phyloP scores from a whole-genome alignment of 2,329 filamentous ascomycete species.

The Colletotrichum salicis region DNA sequence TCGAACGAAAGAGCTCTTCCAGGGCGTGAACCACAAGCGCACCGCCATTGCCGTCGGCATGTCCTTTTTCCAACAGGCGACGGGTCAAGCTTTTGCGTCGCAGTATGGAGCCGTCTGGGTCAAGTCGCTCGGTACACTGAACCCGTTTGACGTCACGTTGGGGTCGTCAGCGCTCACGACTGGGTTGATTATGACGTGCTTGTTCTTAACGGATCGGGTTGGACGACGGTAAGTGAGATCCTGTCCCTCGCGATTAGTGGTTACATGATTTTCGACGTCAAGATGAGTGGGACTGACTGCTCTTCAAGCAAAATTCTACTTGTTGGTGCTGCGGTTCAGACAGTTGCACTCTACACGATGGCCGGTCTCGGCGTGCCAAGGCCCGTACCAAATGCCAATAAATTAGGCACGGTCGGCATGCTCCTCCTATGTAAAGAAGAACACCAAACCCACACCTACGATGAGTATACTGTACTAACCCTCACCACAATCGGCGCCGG shows the following conservation, averaged over 20 bases:
- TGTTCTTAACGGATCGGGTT: constrained; percentile 23
- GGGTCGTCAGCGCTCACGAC: constrained; percentile 17
- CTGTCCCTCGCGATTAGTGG: neutral
- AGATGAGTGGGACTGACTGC: neutral
- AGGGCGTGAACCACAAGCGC: constrained; percentile 40
- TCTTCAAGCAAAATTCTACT: constrained; percentile 2
- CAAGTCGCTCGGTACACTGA: constrained; percentile 42
- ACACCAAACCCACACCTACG: no score
- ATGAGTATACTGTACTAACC: no score
- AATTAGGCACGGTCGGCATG: constrained; percentile 46
- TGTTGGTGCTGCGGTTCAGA: constrained; percentile 9
- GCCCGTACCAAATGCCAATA: constrained; percentile 34
- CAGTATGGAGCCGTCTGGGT: constrained; percentile 42
- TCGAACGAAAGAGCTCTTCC: constrained; percentile 41
- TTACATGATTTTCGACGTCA: no score
- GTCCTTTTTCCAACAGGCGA: constrained; percentile 39
- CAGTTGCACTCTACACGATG: constrained; percentile 28
- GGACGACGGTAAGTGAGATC: constrained; percentile 22
- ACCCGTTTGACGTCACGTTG: constrained; percentile 42
- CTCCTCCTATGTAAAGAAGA: constrained; percentile 41
- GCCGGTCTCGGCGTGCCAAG: constrained; percentile 35
- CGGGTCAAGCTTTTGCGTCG: constrained; percentile 37
- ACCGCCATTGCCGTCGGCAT: constrained; percentile 40
- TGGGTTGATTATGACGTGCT: constrained; percentile 8
- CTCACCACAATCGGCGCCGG: constrained; percentile 37